Base-by-base conservation (phyloP, 805 yeast genomes). In the Myxozyma monticola region DNA sequence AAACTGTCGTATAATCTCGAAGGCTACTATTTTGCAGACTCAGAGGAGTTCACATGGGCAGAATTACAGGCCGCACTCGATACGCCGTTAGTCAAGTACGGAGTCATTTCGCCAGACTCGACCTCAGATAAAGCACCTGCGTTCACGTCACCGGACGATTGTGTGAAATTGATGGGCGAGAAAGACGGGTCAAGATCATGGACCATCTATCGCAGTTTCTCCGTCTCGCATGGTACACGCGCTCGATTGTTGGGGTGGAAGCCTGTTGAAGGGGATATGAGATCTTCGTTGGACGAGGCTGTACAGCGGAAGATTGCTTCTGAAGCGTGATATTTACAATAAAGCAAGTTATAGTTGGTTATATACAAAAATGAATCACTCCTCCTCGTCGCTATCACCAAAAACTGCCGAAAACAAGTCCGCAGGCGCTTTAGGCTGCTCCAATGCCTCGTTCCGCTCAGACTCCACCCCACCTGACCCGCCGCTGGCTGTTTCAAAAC, bases 11-110 rank as follows among this genome's bases (percentile, higher is more conserved):
- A 62, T 17, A 70, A 71, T 6, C 59, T 54, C 40, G 40, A 65
- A 8, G 75, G 75, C 5, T 70, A 68, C 50, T 71, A 70, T 49
- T 71, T 71, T 59, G 68, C 65, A 2, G 64, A 69, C 5, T 59
- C 53, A 33, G 67, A 65, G 2, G 64, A 61, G 24, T 68, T 66
- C 48, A 51, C 41, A 15, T 71, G 74, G 74, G 51, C 54, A 15
- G 63, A 63, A 24, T 65, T 67, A 26, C 46, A 66, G 4, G 49
- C 57, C 33, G 57, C 45, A 5, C 51, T 68, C 20, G 69, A 59
- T 6, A 42, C 56, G 31, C 42, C 54, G 8, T 56, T 69, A 33
- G 39, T 49, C 38, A 51, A 48, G 37, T 48, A 51, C 25, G 42
- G 44, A 15, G 26, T 51, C 20, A 43, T 46, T 18, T 24, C 46